A percentile compares a stretch with the other conserved stretches of the same genome.
phyloP scores from a whole-genome alignment of 768 basidiomycete species.

The Pulveroboletus frians region DNA sequence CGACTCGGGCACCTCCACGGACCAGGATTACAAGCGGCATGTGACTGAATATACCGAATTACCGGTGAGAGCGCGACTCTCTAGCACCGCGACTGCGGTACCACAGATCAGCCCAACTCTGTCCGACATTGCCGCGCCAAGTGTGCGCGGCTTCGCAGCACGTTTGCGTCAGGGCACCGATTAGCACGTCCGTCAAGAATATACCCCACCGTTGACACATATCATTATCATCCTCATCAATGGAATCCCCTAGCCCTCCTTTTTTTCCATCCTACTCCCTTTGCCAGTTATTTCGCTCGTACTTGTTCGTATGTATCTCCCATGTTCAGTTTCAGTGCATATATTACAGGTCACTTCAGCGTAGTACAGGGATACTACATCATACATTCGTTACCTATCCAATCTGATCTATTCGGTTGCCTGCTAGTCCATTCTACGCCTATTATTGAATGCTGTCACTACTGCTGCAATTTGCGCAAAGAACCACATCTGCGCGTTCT shows the following conservation, averaged over 20 bases:
- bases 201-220: slow-evolving; percentile 24
- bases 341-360: slow-evolving; percentile 19
- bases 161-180: slow-evolving; percentile 17
- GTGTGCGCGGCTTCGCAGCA: slow-evolving; percentile 20
- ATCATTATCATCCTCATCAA: slow-evolving; percentile 19
- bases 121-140: slow-evolving; percentile 34
- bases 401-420: slow-evolving; percentile 12
- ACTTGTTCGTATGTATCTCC: slow-evolving; percentile 19
- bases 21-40: slow-evolving; percentile 28
- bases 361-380: slow-evolving; percentile 26
- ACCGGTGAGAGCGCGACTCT: slow-evolving; percentile 48
- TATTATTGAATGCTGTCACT: slow-evolving; percentile 71
- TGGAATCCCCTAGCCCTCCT: slow-evolving; percentile 14
- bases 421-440: slow-evolving; percentile 59
- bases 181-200: slow-evolving; percentile 19
- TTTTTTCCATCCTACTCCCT: slow-evolving; percentile 18
- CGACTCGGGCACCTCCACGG: slow-evolving; percentile 28
- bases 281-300: slow-evolving; percentile 18
- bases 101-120: slow-evolving; percentile 36
- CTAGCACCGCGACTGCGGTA: slow-evolving; percentile 50
- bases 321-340: slow-evolving; percentile 24
- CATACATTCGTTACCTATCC: slow-evolving; percentile 16
- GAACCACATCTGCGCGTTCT: slow-evolving; percentile 73
- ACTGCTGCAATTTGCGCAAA: slow-evolving; percentile 71
- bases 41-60: slow-evolving; percentile 34